Evolutionary conservation across 2,329 filamentous ascomycete species (phyloP).

Genomic region (Alternaria ventricosa): DNA sequence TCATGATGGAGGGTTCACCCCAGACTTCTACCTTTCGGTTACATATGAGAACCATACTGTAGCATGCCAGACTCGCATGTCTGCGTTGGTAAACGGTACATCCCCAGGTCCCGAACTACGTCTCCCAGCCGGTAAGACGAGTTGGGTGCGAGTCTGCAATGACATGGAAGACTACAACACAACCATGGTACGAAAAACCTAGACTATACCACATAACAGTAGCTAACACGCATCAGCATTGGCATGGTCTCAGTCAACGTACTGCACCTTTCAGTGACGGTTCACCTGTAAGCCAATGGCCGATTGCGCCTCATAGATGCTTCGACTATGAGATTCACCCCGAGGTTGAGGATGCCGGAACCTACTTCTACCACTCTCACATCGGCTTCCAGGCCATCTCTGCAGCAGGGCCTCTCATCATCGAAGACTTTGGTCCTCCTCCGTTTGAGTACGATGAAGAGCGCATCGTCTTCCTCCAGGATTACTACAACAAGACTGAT

Average conservation of each 20-base stretch:
- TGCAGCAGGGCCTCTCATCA: slow-evolving; percentile 63
- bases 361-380: slow-evolving; percentile 74
- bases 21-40: slow-evolving; percentile 57
- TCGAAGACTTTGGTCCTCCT: slow-evolving; percentile 56
- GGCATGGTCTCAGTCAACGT: slow-evolving; percentile 69
- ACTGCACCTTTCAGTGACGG: slow-evolving; percentile 70
- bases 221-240: slow-evolving; percentile 58
- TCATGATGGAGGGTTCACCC: slow-evolving; percentile 37
- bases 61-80: slow-evolving; percentile 56
- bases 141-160: slow-evolving; percentile 67
- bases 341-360: slow-evolving; percentile 61
- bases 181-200: slow-evolving; percentile 57
- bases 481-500: slow-evolving; percentile 65
- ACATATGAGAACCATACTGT: slow-evolving; percentile 52
- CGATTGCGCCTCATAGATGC: slow-evolving; percentile 65
- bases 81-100: slow-evolving; percentile 61
- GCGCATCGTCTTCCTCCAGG: slow-evolving; percentile 61
- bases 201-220: not conserved
- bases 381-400: slow-evolving; percentile 68
- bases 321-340: slow-evolving; percentile 72
- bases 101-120: slow-evolving; percentile 59
- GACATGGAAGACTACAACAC: slow-evolving; percentile 60
- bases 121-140: slow-evolving; percentile 54
- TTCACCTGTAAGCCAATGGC: slow-evolving; percentile 69
- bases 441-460: slow-evolving; percentile 71